A percentile compares a stretch with the other conserved stretches of the same genome.
phyloP scores from a whole-genome alignment of 2,329 filamentous ascomycete genomes.

The Metarhizium sp. region DNA sequence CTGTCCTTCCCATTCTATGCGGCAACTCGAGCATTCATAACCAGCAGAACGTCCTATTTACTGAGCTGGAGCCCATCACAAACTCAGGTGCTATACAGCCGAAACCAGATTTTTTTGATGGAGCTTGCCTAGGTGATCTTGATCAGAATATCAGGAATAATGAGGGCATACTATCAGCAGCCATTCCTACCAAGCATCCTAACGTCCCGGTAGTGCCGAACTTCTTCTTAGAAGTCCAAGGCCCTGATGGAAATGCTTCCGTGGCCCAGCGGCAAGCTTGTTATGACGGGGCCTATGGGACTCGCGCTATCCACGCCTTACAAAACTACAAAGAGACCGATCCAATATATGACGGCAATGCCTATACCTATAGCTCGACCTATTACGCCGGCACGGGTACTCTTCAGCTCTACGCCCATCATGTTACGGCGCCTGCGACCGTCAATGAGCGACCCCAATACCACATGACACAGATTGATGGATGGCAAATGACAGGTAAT shows the following conservation, averaged over 20 bases:
- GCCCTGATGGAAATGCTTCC: constrained; percentile 16
- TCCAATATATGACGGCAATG: constrained; percentile 25
- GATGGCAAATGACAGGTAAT: background rate
- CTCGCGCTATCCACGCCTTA: constrained; percentile 23
- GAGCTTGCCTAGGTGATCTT: background rate
- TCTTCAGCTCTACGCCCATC: constrained; percentile 24
- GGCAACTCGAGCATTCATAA: constrained; percentile 12
- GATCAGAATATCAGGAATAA: constrained; percentile 6
- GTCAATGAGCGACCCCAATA: constrained; percentile 20
- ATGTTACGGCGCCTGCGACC: constrained; percentile 8
- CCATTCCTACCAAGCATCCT: constrained; percentile 20
- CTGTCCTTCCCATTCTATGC: constrained; percentile 6
- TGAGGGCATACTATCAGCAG: no score
- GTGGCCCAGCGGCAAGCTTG: constrained; percentile 22
- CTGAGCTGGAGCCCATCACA: constrained; percentile 24
- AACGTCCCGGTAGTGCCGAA: constrained; percentile 26
- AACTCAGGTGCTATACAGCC: constrained; percentile 20
- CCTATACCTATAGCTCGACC: constrained; percentile 22
- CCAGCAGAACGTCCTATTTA: constrained; percentile 4
- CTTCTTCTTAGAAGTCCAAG: constrained; percentile 29
- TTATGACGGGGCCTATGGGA: constrained; percentile 25
- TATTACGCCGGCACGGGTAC: constrained; percentile 21
- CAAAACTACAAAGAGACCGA: constrained; percentile 20
- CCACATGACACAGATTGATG: constrained; percentile 14
- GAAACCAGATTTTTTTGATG: constrained; percentile 1